phyloP scores from a whole-genome alignment of 23 red algal genomes.

The Gracilariopsis chorda region DNA sequence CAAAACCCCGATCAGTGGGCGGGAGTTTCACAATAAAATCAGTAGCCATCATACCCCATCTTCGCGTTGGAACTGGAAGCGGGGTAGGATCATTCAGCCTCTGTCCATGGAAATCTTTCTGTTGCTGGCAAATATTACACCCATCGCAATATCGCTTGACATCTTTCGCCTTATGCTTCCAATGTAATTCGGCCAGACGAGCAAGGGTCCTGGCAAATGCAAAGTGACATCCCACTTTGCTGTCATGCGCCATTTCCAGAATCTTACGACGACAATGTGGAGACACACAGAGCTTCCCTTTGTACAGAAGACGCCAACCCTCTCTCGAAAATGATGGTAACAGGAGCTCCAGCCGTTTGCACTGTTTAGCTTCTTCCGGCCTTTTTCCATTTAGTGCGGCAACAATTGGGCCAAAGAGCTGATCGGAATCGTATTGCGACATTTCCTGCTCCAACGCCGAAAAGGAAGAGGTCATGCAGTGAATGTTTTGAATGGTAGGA shows the following conservation, averaged over 20 bases:
- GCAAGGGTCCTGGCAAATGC: neutral
- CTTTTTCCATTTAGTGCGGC: neutral
- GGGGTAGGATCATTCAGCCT: neutral
- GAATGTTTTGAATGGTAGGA: too few species aligned
- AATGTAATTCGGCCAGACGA: neutral
- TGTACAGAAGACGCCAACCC: too few species aligned
- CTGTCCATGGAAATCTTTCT: neutral
- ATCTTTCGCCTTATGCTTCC: neutral
- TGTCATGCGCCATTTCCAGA: neutral
- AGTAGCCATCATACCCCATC: neutral
- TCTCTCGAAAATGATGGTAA: neutral
- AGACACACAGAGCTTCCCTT: too few species aligned
- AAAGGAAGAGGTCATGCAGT: neutral
- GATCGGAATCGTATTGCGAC: neutral
- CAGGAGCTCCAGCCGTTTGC: neutral
- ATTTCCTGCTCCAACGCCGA: neutral
- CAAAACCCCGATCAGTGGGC: neutral
- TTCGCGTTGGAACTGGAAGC: neutral
- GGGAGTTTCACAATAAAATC: neutral
- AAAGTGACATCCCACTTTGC: neutral
- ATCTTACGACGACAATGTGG: too few species aligned
- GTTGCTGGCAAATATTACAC: too few species aligned
- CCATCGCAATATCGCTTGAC: too few species aligned
- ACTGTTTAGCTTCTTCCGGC: neutral
- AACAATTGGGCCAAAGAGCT: neutral